phyloP scores from a whole-genome alignment of 495 filamentous ascomycete genomes.

The Trypethelium eluteriae region DNA sequence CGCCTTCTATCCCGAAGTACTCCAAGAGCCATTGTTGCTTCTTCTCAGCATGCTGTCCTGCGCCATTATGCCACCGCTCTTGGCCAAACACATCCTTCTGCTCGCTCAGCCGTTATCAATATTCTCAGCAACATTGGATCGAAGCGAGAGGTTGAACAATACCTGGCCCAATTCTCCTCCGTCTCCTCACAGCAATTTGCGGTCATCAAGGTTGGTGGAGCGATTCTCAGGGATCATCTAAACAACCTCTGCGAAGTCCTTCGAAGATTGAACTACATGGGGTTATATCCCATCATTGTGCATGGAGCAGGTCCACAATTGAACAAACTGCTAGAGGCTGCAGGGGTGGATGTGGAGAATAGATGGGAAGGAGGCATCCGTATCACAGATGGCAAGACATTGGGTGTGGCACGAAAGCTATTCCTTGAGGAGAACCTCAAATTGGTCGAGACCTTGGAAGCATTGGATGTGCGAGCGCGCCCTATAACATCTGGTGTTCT shows the following conservation, averaged over 20 bases:
- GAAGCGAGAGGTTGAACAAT: slow-evolving; percentile 95
- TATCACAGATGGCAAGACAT: slow-evolving; percentile 90
- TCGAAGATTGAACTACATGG: slow-evolving; percentile 90
- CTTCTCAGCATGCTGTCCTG: background rate
- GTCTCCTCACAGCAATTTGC: slow-evolving; percentile 97
- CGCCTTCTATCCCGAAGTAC: background rate
- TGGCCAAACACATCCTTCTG: slow-evolving; percentile 34
- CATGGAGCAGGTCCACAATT: slow-evolving; percentile 95
- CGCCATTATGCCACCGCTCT: slow-evolving; percentile 20
- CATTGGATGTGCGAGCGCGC: slow-evolving; percentile 81
- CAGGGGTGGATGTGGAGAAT: slow-evolving; percentile 71
- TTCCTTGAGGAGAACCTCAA: slow-evolving; percentile 97
- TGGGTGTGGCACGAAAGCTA: slow-evolving; percentile 80
- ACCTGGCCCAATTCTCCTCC: slow-evolving; percentile 94
- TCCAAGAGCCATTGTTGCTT: background rate
- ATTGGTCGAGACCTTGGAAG: slow-evolving; percentile 83
- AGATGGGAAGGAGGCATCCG: slow-evolving; percentile 95
- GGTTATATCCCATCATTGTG: slow-evolving; percentile 91
- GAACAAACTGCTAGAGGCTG: slow-evolving; percentile 84
- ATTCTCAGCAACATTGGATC: slow-evolving; percentile 93
- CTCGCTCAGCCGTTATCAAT: slow-evolving; percentile 85
- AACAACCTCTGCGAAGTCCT: slow-evolving; percentile 81
- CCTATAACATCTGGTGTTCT: slow-evolving; percentile 93
- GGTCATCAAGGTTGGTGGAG: slow-evolving; percentile 97
- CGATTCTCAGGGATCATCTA: slow-evolving; percentile 92